Evolutionary conservation across 1,139 yeast genomes (phyloP), one percentile per base, ranked within the genome.

Genomic region (Wickerhamiella infanticola): DNA sequence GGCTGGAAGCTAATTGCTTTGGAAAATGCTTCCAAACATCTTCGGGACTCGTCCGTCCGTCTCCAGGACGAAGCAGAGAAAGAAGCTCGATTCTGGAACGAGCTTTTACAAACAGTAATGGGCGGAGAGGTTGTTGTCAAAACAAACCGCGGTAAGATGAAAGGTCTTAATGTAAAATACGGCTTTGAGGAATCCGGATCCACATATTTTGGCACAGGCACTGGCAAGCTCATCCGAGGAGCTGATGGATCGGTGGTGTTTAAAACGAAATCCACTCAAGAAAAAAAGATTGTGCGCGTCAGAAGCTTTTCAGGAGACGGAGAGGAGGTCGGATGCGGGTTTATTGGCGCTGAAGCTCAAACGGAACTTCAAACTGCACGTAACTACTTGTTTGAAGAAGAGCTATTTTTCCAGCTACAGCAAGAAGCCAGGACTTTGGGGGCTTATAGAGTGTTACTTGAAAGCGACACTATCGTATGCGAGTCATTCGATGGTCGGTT

Each of bases 161-260:
- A 68, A 41, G 76, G 76, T 37, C 64, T 88, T 40, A 94, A 88
- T 1, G 81, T 88, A 36, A 84, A 83, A 56, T 88, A 82, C 58
- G 97, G 97, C 0, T 90, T 76, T 62, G 90, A 82, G 7, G 96
- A 86, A 60, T 78, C 94, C 0, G 98, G 97, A 0, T 83, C 95
- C 1, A 74, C 70, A 35, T 83, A 75, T 55, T 64, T 65, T 46
- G 93, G 84, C 54, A 73, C 74, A 51, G 96, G 96, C 1, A 65
- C 79, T 40, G 95, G 94, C 0, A 62, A 80, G 1, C 64, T 85
- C 64, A 76, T 52, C 57, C 67, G 63, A 51, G 63, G 54, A 42
- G 55, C 33, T 46, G 55, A 58, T 47, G 62, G 70, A 49, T 47
- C 47, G 11, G 53, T 64, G 47, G 50, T 57, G 7, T 59, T 64